Base-by-base conservation (phyloP, 805 yeast species). In the Wickerhamomyces ciferrii region DNA sequence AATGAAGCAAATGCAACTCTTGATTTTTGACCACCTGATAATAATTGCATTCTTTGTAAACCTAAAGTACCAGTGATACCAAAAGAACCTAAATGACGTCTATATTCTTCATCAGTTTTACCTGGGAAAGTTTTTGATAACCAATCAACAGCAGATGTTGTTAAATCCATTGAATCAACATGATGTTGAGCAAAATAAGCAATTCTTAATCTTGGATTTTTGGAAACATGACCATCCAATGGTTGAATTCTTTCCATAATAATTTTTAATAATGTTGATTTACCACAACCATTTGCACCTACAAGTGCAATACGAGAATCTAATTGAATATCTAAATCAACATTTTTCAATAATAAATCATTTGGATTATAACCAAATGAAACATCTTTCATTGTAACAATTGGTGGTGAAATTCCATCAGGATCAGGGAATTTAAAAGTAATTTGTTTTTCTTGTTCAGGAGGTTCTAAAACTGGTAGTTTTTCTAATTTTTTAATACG, bases 251-350 rank as follows among this genome's bases (percentile, higher is more conserved):
- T 79, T 52, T 87, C 97, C 79, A 91, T 83, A 56, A 94, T 72
- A 39, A 94, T 71, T 65, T 92, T 92, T 61, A 94, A 76, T 51
- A 94, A 72, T 3, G 99, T 94, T 11, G 99, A 91, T 67, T 94
- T 94, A 86, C 99, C 99, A 62, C 97, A 88, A 72, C 99, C 99
- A 65, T 94, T 94, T 49, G 97, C 98, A 77, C 99, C 99, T 49
- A 94, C 96, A 49, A 94, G 74, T 0, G 98, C 99, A 58, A 94
- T 87, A 66, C 99, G 79, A 1, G 97, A 90, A 59, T 91, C 87
- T 87, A 92, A 75, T 66, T 88, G 96, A 45, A 94, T 88, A 54
- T 89, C 96, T 50, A 94, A 66, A 54, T 91, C 96, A 38, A 91
- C 97, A 55, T 88, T 72, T 27, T 76, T 74, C 52, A 92, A 69